These are phyloP conservation scores for Syzygium aromaticum DNA, from an alignment of 345 rosid species.

Conservation along the genomic window DNA sequence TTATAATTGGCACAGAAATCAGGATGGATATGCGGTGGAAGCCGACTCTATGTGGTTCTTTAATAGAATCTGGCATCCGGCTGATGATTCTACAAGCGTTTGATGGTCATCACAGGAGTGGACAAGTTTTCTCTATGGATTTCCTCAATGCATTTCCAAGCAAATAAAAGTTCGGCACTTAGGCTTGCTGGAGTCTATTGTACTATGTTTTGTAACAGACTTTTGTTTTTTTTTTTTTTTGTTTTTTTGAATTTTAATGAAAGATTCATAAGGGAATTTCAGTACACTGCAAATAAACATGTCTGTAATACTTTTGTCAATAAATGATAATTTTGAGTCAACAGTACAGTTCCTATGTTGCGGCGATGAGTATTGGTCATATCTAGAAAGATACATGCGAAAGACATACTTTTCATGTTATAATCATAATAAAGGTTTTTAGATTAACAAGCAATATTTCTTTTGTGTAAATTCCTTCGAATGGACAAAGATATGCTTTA, in stretches of 20 bases:
- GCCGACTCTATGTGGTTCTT: conserved; percentile 81
- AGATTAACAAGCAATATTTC: not conserved
- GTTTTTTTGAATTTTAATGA: not conserved
- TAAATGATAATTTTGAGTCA: not conserved
- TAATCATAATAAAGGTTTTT: not conserved
- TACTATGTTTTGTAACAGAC: not conserved
- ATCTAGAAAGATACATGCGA: not conserved
- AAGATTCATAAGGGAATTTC: not conserved
- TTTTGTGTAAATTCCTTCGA: not conserved
- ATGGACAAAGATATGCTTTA: not conserved
- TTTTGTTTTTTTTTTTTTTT: not conserved
- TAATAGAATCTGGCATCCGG: conserved; percentile 61
- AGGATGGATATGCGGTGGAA: conserved; percentile 71
- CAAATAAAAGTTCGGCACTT: not conserved
- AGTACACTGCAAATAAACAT: not conserved
- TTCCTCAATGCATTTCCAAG: not conserved
- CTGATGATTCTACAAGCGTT: conserved; percentile 39
- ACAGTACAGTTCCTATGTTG: not conserved
- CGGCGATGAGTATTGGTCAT: not conserved
- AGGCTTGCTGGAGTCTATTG: not conserved
- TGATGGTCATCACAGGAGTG: not conserved
- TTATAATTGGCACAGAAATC: conserved; percentile 81
- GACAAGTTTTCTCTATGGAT: not conserved
- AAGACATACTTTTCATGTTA: not conserved
- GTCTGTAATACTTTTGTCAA: not conserved